Evolutionary conservation across 129 eudicot species (phyloP), one percentile per base, ranked within the genome.

Genomic region (Flaveria robusta): DNA sequence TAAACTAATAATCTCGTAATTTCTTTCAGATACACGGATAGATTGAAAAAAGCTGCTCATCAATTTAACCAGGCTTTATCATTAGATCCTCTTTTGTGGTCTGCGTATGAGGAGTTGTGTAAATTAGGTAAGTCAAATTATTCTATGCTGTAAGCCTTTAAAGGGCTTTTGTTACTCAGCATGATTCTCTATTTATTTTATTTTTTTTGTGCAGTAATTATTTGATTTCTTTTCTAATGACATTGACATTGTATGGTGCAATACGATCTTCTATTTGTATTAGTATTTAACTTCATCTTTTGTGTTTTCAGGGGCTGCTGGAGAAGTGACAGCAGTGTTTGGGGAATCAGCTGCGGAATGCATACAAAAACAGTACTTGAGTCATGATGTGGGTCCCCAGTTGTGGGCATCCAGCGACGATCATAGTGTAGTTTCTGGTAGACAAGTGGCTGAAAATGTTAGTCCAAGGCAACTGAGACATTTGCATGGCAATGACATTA

Each of bases 61-160:
- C 99, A 91, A 59, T 95, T 95, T 67, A 91, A 89, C 81, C 99
- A 89, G 86, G 99, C 96, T 15, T 85, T 95, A 77, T 91, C 92
- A 60, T 43, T 95, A 71, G 97, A 95, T 90, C 97, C 99, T 46
- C 72, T 95, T 65, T 77, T 91, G 69, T 95, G 99, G 99, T 83
- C 88, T 83, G 99, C 99, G 20, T 95, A 95, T 77, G 99, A 91
- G 75, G 99, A 95, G 78, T 86, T 95, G 66, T 95, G 97, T 79
- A 81, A 86, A 52, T 83, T 95, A 90, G 99, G 99, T 91, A 63
- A 62, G 43, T 14, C 69, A 65, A 24, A 24, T 1, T 58, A 54
- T 56, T 58, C 51, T 42, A 18, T 16, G 60, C 66, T 12, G 8
- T 51, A 41, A 27, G 72, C 52, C 52, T 75, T 75, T 26, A 60